These are phyloP conservation scores for Craspedostauros australis DNA, from an alignment of 108 stramenopile species.

Conservation along the genomic window DNA sequence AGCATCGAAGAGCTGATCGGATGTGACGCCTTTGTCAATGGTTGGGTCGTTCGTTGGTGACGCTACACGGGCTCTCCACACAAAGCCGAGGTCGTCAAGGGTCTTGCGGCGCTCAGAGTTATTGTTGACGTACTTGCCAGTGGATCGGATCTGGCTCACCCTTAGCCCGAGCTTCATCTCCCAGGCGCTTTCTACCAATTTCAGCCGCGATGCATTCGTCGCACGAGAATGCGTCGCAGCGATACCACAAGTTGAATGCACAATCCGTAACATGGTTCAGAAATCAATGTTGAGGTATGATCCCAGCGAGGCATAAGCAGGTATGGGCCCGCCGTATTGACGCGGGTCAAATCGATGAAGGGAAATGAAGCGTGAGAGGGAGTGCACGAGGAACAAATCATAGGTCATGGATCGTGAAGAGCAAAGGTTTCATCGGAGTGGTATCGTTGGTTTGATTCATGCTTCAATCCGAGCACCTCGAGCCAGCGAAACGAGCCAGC, in stretches of 20 bases:
- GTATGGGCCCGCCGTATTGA: neutral
- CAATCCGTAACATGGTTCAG: no score
- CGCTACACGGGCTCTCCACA: constrained; percentile 73
- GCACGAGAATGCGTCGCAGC: no score
- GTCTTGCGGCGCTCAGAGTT: constrained; percentile 50
- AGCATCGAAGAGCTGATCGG: constrained; percentile 76
- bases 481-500: no score
- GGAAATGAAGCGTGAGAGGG: no score
- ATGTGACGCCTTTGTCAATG: constrained; percentile 36
- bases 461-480: no score
- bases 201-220: no score
- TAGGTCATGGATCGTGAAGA: no score
- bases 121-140: constrained; percentile 67
- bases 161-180: constrained; percentile 69
- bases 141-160: constrained; percentile 70
- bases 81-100: constrained; percentile 79
- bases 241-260: no score
- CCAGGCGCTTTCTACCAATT: constrained; percentile 52
- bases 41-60: constrained; percentile 29
- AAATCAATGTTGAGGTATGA: no score
- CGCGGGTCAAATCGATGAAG: no score
- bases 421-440: no score
- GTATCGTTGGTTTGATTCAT: no score
- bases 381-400: constrained; percentile 5
- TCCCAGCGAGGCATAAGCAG: neutral